Conservation (phyloP, 805 yeast genomes). For the Metschnikowia kofuensis region DNA sequence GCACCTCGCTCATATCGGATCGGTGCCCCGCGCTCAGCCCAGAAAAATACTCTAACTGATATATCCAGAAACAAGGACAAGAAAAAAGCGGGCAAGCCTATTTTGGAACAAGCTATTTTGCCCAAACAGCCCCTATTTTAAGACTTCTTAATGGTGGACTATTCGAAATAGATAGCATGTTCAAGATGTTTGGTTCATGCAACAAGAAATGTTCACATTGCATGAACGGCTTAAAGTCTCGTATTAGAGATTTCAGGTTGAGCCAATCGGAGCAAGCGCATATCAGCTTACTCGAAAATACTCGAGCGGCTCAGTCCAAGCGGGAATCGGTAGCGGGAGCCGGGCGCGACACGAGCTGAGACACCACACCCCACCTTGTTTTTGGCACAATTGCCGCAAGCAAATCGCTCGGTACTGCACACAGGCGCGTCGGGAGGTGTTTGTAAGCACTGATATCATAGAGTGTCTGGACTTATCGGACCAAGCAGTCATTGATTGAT, state of each 20-base stretch:
- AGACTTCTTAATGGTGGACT: too few species aligned
- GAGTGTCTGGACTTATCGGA: not conserved
- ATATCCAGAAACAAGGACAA: too few species aligned
- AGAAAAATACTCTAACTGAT: too few species aligned
- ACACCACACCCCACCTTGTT: not conserved
- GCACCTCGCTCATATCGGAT: too few species aligned
- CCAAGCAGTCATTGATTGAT: not conserved
- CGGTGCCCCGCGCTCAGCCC: too few species aligned
- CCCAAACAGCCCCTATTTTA: too few species aligned
- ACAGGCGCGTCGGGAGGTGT: not conserved
- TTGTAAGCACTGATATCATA: not conserved
- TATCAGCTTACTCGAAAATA: not conserved
- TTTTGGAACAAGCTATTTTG: too few species aligned
- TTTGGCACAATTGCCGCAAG: constrained; percentile 3
- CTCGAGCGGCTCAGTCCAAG: not conserved
- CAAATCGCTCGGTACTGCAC: not conserved
- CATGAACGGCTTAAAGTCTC: not conserved
- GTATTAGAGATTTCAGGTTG: not conserved
- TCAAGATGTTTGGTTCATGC: too few species aligned
- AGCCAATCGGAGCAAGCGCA: not conserved
- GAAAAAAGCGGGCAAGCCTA: too few species aligned
- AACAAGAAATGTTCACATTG: too few species aligned
- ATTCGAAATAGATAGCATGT: too few species aligned
- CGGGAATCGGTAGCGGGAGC: not conserved
- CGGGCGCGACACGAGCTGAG: not conserved